Conservation (phyloP, 257 asterid genomes). For the Solanum habrochaites region DNA sequence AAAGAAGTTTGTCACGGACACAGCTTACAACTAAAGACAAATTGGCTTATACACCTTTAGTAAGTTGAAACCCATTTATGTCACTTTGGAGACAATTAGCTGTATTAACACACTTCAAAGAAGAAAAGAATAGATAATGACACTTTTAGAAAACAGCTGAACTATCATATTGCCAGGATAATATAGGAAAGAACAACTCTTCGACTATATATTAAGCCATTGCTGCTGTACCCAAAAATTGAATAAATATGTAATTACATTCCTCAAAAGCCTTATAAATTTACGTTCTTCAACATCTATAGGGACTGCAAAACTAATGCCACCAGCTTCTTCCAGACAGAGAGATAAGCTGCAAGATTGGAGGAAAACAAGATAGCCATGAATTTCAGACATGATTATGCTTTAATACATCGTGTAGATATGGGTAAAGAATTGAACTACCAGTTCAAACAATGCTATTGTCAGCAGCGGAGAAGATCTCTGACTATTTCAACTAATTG, state of each 20-base stretch:
- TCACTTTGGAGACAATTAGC: background rate
- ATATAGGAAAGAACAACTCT: background rate
- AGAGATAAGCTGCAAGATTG: conserved; percentile 26
- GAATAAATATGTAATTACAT: background rate
- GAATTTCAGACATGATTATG: background rate
- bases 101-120: background rate
- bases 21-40: background rate
- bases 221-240: background rate
- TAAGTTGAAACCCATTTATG: background rate
- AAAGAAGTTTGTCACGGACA: background rate
- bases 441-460: background rate
- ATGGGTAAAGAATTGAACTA: background rate
- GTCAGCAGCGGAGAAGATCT: background rate
- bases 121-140: background rate
- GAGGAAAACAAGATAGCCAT: background rate
- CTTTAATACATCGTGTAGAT: background rate
- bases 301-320: background rate
- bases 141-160: background rate
- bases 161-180: background rate
- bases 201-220: background rate
- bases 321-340: conserved; percentile 17
- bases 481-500: background rate
- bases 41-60: background rate
- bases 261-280: background rate
- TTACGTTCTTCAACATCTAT: background rate